Evolutionary conservation across 257 asterid genomes (phyloP).

Genomic region (Prunella vulgaris): DNA sequence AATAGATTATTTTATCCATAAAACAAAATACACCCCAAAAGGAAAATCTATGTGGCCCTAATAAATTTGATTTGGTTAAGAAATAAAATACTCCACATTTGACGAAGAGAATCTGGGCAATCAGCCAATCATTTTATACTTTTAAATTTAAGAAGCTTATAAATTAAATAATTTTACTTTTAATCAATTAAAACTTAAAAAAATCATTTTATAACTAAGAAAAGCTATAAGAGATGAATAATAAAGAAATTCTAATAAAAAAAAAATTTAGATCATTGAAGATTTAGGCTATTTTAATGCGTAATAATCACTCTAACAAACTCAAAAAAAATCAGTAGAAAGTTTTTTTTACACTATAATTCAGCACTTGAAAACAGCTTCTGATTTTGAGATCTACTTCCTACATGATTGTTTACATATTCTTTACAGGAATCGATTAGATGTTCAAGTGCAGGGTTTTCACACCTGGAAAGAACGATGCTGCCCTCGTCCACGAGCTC

Average conservation of each 20-base stretch:
- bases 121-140: neutral
- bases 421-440: conserved; percentile 53
- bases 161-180: no score
- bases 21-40: no score
- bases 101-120: conserved; percentile 7
- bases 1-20: no score
- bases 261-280: no score
- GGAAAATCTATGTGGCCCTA: no score
- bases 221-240: no score
- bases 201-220: no score
- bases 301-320: neutral
- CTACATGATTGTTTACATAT: conserved; percentile 23
- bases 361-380: conserved; percentile 18
- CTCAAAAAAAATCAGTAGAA: neutral
- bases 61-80: neutral
- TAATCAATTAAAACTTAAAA: no score
- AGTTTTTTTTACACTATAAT: neutral
- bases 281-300: no score
- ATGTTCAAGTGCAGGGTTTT: conserved; percentile 37
- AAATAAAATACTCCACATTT: neutral
- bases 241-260: no score
- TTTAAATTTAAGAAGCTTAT: no score
- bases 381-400: conserved; percentile 4
- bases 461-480: conserved; percentile 19
- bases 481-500: conserved; percentile 37